phyloP scores from a whole-genome alignment of 176 grass and related monocot genomes.

The Hyparrhenia diplandra region DNA sequence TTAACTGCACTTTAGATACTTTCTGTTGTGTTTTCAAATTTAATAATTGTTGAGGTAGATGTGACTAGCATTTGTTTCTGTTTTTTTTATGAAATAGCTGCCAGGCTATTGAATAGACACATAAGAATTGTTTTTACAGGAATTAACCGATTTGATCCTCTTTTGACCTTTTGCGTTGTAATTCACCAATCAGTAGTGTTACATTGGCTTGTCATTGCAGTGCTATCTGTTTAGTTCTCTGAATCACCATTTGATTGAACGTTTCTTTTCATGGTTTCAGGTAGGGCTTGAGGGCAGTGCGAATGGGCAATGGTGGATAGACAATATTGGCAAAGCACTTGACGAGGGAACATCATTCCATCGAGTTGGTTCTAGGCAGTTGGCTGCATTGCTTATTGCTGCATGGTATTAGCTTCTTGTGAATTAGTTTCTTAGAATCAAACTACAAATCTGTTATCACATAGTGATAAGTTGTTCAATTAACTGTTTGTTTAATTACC shows the following conservation, averaged over 20 bases:
- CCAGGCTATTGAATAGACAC: neutral
- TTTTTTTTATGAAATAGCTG: neutral
- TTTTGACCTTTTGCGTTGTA: neutral
- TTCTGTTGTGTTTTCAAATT: neutral
- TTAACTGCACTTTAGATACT: neutral
- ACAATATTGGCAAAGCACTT: slow-evolving; percentile 84
- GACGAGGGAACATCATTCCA: slow-evolving; percentile 83
- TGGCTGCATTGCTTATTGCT: slow-evolving; percentile 86
- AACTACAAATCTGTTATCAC: neutral
- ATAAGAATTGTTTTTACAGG: neutral
- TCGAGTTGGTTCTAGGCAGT: slow-evolving; percentile 94
- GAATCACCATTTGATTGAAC: neutral
- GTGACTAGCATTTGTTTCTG: slow-evolving; percentile 1
- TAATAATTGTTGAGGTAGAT: neutral
- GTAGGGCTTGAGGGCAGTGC: slow-evolving; percentile 97
- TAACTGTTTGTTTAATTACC: neutral
- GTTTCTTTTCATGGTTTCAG: slow-evolving; percentile 45
- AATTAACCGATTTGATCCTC: neutral
- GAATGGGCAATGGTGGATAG: slow-evolving; percentile 98
- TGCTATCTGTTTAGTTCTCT: neutral
- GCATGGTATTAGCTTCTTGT: slow-evolving; percentile 64
- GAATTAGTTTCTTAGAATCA: slow-evolving; percentile 20
- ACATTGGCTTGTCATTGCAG: neutral
- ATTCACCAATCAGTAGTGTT: neutral
- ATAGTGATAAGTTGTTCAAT: slow-evolving; percentile 15